Conservation (phyloP, 352 stramenopile species). For the Phytophthora multivora region DNA sequence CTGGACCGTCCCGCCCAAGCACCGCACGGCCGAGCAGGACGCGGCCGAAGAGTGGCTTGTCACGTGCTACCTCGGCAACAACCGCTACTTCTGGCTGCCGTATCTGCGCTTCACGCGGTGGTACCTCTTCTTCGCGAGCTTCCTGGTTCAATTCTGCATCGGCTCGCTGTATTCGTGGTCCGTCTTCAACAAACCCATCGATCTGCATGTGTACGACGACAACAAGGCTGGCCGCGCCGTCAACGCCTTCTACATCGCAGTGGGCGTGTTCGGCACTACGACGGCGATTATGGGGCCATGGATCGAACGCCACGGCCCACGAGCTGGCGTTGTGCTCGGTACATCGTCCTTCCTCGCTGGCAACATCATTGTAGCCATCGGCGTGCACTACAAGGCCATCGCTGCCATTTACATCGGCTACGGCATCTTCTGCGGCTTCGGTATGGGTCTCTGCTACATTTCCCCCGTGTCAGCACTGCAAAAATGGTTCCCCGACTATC, state of each 20-base stretch:
- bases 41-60: slow-evolving; percentile 59
- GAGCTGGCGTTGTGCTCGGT: slow-evolving; percentile 45
- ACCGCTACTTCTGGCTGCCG: slow-evolving; percentile 48
- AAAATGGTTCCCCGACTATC: slow-evolving; percentile 77
- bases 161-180: slow-evolving; percentile 73
- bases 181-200: slow-evolving; percentile 71
- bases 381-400: slow-evolving; percentile 50
- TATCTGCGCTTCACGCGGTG: slow-evolving; percentile 52
- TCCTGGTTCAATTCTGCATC: slow-evolving; percentile 68
- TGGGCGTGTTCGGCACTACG: slow-evolving; percentile 60
- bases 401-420: slow-evolving; percentile 63
- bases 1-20: slow-evolving; percentile 55
- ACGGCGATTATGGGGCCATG: slow-evolving; percentile 65
- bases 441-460: slow-evolving; percentile 72
- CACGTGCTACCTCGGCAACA: slow-evolving; percentile 54
- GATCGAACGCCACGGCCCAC: slow-evolving; percentile 61
- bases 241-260: slow-evolving; percentile 67
- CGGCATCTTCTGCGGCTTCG: slow-evolving; percentile 60
- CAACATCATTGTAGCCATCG: slow-evolving; percentile 57
- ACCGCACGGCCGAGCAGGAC: slow-evolving; percentile 47
- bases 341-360: slow-evolving; percentile 51
- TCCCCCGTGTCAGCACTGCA: slow-evolving; percentile 66
- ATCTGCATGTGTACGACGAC: slow-evolving; percentile 49
- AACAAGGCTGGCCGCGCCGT: slow-evolving; percentile 42
- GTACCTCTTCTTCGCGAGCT: slow-evolving; percentile 64